Conservation (phyloP, 106 monocot species). For the Acanthochlamys bracteata region DNA sequence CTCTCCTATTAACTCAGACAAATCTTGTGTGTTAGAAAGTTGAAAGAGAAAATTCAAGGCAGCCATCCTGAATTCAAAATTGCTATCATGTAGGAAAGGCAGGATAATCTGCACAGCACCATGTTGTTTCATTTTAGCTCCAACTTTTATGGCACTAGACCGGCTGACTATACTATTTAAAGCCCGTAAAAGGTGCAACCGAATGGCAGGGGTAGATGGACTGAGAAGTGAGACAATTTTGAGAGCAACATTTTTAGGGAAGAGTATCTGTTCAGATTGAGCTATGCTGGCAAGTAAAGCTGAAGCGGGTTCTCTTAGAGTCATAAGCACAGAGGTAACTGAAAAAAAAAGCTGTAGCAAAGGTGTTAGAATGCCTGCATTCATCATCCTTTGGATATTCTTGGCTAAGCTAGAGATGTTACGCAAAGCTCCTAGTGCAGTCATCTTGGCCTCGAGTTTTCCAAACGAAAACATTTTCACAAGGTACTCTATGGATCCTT, state of each 20-base stretch:
- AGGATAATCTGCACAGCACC: slow-evolving; percentile 52
- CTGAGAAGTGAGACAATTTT: slow-evolving; percentile 73
- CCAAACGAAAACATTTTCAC: slow-evolving; percentile 65
- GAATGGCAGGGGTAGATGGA: slow-evolving; percentile 49
- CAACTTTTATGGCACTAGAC: slow-evolving; percentile 28
- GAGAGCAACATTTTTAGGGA: slow-evolving; percentile 39
- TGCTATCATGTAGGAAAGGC: slow-evolving; percentile 43
- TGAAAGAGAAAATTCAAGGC: slow-evolving; percentile 48
- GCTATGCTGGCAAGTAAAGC: slow-evolving; percentile 59
- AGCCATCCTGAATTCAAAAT: slow-evolving; percentile 28
- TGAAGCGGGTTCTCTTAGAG: slow-evolving; percentile 71
- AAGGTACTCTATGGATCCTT: slow-evolving; percentile 52
- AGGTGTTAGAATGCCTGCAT: slow-evolving; percentile 38
- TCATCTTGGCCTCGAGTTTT: slow-evolving; percentile 72
- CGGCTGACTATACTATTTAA: slow-evolving; percentile 57
- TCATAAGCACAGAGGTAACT: slow-evolving; percentile 75
- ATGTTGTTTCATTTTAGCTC: slow-evolving; percentile 49
- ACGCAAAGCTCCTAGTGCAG: slow-evolving; percentile 52
- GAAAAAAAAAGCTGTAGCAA: slow-evolving; percentile 80
- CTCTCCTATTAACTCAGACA: slow-evolving; percentile 31
- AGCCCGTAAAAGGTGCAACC: slow-evolving; percentile 52
- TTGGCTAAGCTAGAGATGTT: slow-evolving; percentile 48
- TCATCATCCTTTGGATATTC: slow-evolving; percentile 42
- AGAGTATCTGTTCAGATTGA: slow-evolving; percentile 48
- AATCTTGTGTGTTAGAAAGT: slow-evolving; percentile 39